phyloP scores from a whole-genome alignment of 805 yeast species.

The Nakazawaea ernobii region DNA sequence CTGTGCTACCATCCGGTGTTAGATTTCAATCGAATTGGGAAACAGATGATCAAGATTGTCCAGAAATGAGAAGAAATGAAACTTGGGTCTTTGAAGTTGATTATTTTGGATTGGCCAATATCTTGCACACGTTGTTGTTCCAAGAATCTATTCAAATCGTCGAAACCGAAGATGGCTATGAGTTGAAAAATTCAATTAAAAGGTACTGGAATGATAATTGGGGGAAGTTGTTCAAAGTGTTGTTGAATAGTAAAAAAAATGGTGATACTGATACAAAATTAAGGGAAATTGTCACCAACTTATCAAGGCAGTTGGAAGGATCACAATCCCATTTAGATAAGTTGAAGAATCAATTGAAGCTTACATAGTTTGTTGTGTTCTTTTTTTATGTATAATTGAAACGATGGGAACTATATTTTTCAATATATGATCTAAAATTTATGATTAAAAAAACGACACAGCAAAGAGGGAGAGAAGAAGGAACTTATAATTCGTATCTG shows the following conservation, averaged over 20 bases:
- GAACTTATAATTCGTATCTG: conserved; percentile 31
- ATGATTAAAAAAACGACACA: not conserved
- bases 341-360: conserved; percentile 31
- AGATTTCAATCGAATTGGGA: conserved; percentile 57
- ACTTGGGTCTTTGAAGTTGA: conserved; percentile 81
- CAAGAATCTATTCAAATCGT: conserved; percentile 54
- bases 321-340: conserved; percentile 20
- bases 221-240: conserved; percentile 55
- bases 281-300: conserved; percentile 9
- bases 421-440: too few relatives aligned
- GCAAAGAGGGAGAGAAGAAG: not conserved
- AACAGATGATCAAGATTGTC: conserved; percentile 65
- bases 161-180: conserved; percentile 23
- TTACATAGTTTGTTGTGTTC: conserved; percentile 3
- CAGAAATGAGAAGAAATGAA: conserved; percentile 51
- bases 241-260: conserved; percentile 51
- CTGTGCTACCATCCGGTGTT: conserved; percentile 42
- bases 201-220: conserved; percentile 80
- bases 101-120: conserved; percentile 75
- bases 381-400: not conserved
- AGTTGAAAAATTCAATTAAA: conserved; percentile 45
- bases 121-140: conserved; percentile 67
- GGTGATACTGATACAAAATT: conserved; percentile 15
- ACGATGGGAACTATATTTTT: too few relatives aligned
- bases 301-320: conserved; percentile 32